Evolutionary conservation across 1,284 basidiomycete species (phyloP).

Genomic region (Malassezia sympodialis): DNA sequence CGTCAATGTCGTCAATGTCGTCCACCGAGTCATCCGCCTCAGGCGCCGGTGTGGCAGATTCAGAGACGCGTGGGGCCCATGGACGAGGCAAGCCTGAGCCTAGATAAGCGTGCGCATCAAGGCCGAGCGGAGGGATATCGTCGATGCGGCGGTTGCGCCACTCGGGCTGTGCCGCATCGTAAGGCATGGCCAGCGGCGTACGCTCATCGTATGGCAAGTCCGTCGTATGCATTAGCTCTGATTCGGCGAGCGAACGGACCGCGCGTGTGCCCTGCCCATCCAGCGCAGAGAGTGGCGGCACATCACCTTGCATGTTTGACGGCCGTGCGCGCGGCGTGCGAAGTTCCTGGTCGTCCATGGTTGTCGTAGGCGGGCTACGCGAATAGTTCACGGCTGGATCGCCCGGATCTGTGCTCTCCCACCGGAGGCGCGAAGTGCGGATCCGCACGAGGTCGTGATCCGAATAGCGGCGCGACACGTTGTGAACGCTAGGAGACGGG

Average conservation of each 20-base stretch:
- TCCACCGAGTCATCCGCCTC: conserved; percentile 19
- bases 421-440: background rate
- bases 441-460: background rate
- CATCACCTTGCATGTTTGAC: background rate
- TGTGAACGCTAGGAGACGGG: background rate
- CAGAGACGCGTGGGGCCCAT: background rate
- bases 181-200: conserved; percentile 2
- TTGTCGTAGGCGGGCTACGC: background rate
- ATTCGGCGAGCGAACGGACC: background rate
- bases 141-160: background rate
- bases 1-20: conserved; percentile 13
- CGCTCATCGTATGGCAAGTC: conserved; percentile 3
- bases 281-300: background rate
- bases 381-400: background rate
- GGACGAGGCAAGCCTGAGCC: background rate
- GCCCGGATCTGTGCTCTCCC: background rate
- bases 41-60: background rate
- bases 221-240: background rate
- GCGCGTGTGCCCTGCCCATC: background rate
- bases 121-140: background rate
- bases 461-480: background rate
- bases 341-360: conserved; percentile 3
- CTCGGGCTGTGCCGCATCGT: background rate
- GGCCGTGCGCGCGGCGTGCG: conserved; percentile 11
- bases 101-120: background rate